Conservation (phyloP, 2,329 filamentous ascomycete species). For the Dactylonectria macrodidyma region DNA sequence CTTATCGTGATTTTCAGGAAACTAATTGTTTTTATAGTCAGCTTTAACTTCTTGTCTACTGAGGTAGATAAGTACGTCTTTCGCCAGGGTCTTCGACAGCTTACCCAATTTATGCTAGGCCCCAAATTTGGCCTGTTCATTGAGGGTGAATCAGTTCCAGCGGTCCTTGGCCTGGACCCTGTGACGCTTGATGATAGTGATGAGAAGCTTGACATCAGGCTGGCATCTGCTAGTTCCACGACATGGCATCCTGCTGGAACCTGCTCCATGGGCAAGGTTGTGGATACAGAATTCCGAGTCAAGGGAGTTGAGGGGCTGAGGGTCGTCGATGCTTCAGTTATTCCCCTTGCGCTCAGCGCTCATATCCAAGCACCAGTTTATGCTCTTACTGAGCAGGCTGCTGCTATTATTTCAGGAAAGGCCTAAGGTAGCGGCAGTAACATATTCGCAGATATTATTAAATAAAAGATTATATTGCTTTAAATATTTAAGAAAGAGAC, state of each 20-base stretch:
- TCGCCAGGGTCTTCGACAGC: slow-evolving; percentile 41
- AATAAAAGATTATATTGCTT: not conserved
- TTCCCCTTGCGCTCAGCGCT: slow-evolving; percentile 50
- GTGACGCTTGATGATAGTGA: slow-evolving; percentile 36
- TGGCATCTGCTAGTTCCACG: slow-evolving; percentile 52
- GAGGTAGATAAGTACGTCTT: slow-evolving; percentile 45
- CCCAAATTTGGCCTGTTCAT: slow-evolving; percentile 39
- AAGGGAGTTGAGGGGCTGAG: slow-evolving; percentile 55
- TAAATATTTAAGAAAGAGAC: not conserved
- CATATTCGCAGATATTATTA: not conserved
- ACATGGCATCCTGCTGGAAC: slow-evolving; percentile 69
- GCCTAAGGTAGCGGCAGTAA: not conserved
- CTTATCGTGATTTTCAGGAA: not conserved
- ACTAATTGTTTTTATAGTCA: slow-evolving; percentile 33
- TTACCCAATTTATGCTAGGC: slow-evolving; percentile 43
- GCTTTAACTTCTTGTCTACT: slow-evolving; percentile 44
- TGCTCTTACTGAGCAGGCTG: slow-evolving; percentile 54
- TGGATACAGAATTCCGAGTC: slow-evolving; percentile 71
- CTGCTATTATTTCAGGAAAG: slow-evolving; percentile 38
- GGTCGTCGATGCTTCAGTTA: slow-evolving; percentile 53
- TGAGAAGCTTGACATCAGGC: slow-evolving; percentile 40
- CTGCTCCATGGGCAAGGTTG: slow-evolving; percentile 68
- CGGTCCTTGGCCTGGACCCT: slow-evolving; percentile 33
- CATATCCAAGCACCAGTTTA: slow-evolving; percentile 53
- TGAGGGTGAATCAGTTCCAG: slow-evolving; percentile 40